These are phyloP conservation scores for Seminavis robusta DNA, from an alignment of 108 stramenopile genomes.

Conservation along the genomic window DNA sequence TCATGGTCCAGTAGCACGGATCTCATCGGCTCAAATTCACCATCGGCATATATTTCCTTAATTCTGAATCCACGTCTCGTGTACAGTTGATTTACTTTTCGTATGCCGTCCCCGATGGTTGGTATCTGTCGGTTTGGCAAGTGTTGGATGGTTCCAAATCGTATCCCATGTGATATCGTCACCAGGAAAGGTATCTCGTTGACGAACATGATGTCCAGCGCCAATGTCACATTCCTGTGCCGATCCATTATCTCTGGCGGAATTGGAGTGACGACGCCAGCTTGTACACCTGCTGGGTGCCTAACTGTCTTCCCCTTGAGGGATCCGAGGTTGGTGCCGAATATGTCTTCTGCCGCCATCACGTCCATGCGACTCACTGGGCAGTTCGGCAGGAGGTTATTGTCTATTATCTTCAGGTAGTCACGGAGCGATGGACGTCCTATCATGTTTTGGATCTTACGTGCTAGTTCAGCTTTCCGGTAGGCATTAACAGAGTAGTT, in stretches of 20 bases:
- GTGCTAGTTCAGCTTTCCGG: too few species aligned
- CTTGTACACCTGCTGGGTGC: background rate
- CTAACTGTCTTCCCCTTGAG: slow-evolving; percentile 12
- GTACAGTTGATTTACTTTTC: background rate
- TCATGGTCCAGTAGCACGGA: too few species aligned
- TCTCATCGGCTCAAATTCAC: slow-evolving; percentile 4
- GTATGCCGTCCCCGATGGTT: background rate
- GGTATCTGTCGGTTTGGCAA: background rate
- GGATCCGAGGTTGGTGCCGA: slow-evolving; percentile 19
- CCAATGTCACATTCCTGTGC: slow-evolving; percentile 22
- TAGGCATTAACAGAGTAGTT: too few species aligned
- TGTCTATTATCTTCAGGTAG: slow-evolving; percentile 11
- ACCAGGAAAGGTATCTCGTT: slow-evolving; percentile 31
- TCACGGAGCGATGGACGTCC: slow-evolving; percentile 1
- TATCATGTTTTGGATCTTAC: too few species aligned
- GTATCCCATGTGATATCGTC: slow-evolving; percentile 23
- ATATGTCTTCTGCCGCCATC: slow-evolving; percentile 18
- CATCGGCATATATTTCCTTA: background rate
- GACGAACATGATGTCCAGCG: slow-evolving; percentile 34
- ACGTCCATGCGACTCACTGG: slow-evolving; percentile 23
- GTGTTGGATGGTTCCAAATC: slow-evolving; percentile 30
- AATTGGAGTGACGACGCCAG: slow-evolving; percentile 2
- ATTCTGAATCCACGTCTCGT: background rate
- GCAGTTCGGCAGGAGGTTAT: slow-evolving; percentile 40
- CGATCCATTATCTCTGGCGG: slow-evolving; percentile 11